phyloP scores from a whole-genome alignment of 164 flowering plant species.

The Vitis cinerea region DNA sequence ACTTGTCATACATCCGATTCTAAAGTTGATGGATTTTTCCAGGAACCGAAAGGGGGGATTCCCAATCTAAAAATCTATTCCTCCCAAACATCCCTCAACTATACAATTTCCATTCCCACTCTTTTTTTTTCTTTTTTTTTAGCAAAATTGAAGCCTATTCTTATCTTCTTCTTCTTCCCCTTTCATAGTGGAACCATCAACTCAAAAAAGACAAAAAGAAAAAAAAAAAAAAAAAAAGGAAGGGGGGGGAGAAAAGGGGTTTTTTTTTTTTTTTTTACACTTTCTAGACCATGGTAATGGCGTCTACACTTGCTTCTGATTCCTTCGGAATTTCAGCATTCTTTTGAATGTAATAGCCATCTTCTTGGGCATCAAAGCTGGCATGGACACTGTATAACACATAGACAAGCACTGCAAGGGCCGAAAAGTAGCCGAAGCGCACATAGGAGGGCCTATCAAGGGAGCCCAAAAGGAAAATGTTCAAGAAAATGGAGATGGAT shows the following conservation, averaged over 20 bases:
- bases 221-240: not conserved
- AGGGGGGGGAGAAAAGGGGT: not conserved
- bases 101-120: not conserved
- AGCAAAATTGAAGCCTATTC: no score
- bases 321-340: slow-evolving; percentile 28
- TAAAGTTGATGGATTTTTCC: no score
- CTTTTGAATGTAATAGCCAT: slow-evolving; percentile 37
- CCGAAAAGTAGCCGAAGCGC: slow-evolving; percentile 77
- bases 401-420: slow-evolving; percentile 52
- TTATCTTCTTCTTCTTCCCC: no score
- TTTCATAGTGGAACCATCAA: not conserved
- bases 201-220: no score
- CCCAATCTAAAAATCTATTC: no score
- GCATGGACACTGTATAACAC: slow-evolving; percentile 85
- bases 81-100: slow-evolving; percentile 10
- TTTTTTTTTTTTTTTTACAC: slow-evolving; percentile 11
- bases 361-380: slow-evolving; percentile 70
- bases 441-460: slow-evolving; percentile 71
- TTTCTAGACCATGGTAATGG: not conserved
- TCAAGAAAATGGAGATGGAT: slow-evolving; percentile 66
- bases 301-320: slow-evolving; percentile 29
- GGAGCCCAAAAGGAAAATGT: slow-evolving; percentile 78
- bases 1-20: no score
- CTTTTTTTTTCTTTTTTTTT: no score
- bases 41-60: no score